A percentile compares a stretch with the other conserved stretches of the same genome.
phyloP scores from a whole-genome alignment of 768 basidiomycete genomes.

The Glaciozyma antarctica region DNA sequence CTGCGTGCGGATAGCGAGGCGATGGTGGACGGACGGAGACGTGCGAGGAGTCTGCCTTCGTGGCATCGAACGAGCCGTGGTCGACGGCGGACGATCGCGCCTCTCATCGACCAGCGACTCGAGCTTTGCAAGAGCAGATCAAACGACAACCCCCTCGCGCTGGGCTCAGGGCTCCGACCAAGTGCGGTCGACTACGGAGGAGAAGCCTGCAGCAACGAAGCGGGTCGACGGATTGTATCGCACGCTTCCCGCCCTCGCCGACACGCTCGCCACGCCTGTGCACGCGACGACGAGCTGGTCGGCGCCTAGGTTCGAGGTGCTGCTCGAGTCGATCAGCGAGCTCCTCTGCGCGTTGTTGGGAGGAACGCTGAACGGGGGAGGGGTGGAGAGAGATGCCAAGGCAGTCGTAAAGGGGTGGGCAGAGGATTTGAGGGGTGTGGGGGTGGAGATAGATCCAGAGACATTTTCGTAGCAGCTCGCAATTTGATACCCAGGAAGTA shows the following conservation, averaged over 20 bases:
- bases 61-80: constrained; percentile 1
- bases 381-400: constrained; percentile 2
- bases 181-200: not conserved
- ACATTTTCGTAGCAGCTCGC: no score
- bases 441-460: not conserved
- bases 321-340: constrained; percentile 4
- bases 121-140: not conserved
- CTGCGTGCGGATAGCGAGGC: not conserved
- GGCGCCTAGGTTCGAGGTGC: constrained; percentile 15
- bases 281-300: not conserved
- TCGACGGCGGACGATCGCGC: not conserved
- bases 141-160: not conserved
- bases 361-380: not conserved
- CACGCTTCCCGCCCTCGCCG: not conserved
- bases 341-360: constrained; percentile 3
- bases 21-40: constrained; percentile 23
- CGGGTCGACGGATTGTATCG: no score
- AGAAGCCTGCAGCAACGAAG: no score
- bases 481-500: no score
- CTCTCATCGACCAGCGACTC: not conserved
- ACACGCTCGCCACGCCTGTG: not conserved
- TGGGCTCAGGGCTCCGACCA: not conserved
- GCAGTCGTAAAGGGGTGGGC: constrained; percentile 6
- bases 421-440: not conserved
- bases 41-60: constrained; percentile 1